Conservation (phyloP, 129 eudicot species). For the Deinandra increscens region DNA sequence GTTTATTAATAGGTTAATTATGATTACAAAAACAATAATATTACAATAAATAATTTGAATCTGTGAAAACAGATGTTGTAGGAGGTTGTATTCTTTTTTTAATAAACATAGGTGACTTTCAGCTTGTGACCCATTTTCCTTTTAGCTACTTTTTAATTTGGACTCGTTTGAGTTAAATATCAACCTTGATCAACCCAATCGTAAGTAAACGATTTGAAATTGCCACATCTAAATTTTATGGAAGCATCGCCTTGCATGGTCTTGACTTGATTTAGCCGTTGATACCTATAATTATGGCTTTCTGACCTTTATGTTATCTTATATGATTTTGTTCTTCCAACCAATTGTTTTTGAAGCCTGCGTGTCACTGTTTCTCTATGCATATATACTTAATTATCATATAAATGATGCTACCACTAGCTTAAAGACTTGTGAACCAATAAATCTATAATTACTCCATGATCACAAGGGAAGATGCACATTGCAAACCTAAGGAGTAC, state of each 20-base stretch:
- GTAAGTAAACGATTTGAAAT: neutral
- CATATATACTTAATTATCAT: neutral
- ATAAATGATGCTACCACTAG: neutral
- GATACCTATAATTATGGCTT: neutral
- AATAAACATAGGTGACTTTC: neutral
- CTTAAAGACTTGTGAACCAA: neutral
- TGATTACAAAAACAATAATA: neutral
- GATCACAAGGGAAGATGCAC: neutral
- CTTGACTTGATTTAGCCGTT: neutral
- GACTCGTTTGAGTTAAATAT: neutral
- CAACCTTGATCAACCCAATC: neutral
- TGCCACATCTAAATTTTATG: neutral
- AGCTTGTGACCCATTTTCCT: neutral
- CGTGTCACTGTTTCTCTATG: neutral
- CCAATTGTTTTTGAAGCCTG: neutral
- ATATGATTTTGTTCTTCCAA: neutral
- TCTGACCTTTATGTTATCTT: neutral
- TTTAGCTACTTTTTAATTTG: neutral
- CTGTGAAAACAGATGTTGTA: neutral
- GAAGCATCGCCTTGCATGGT: neutral
- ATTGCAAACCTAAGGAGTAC: neutral
- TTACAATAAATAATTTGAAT: neutral
- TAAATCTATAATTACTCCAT: neutral
- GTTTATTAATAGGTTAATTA: neutral
- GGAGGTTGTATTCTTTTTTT: neutral